Conservation (phyloP, 2,329 filamentous ascomycete genomes). For the Xylaria sp. region DNA sequence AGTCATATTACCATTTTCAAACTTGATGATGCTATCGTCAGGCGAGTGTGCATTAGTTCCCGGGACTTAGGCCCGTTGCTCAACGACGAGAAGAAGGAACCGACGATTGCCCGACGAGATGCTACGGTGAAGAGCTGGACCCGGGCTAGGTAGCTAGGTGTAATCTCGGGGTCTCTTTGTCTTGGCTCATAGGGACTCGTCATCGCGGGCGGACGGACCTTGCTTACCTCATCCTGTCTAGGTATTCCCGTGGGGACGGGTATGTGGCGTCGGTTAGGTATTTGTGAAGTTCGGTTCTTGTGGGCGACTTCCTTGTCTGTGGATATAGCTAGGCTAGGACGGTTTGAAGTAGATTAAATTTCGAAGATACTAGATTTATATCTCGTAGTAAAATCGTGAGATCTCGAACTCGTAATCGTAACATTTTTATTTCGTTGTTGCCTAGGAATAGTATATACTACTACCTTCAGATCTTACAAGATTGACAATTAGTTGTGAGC, state of each 20-base stretch:
- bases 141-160: background rate
- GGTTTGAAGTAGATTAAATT: background rate
- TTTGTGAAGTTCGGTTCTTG: background rate
- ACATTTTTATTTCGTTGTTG: background rate
- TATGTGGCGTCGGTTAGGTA: background rate
- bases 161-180: background rate
- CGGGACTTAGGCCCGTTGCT: background rate
- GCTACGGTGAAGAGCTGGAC: background rate
- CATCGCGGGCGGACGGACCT: slow-evolving; percentile 4
- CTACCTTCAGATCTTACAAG: background rate
- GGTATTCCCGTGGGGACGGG: background rate
- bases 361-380: background rate
- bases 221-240: slow-evolving; percentile 8
- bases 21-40: background rate
- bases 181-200: slow-evolving; percentile 15
- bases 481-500: background rate
- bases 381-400: background rate
- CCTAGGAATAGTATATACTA: background rate
- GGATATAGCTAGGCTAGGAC: background rate
- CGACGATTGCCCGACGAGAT: background rate
- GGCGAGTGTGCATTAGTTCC: background rate
- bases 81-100: background rate
- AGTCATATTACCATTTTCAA: background rate
- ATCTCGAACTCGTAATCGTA: no score
- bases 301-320: background rate